A percentile compares a stretch with the other conserved stretches of the same genome.
These are phyloP conservation scores for Aspergillus sojae DNA, from an alignment of 2,329 filamentous ascomycete species.

Conservation along the genomic window DNA sequence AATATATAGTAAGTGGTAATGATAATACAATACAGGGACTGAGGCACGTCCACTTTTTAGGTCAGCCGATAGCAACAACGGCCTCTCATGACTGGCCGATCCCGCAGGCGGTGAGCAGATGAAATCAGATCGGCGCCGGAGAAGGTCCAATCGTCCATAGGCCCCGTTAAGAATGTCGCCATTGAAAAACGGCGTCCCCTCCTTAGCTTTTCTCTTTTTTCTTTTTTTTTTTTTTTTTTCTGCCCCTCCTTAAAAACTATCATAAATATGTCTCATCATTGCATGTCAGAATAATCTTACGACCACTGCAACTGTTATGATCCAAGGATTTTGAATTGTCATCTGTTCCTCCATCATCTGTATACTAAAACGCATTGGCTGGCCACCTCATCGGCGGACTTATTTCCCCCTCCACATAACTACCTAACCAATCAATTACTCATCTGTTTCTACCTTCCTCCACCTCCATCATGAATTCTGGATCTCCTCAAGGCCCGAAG, in stretches of 20 bases:
- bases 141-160: constrained; percentile 1
- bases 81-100: neutral
- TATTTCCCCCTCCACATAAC: neutral
- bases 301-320: neutral
- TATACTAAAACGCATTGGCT: neutral
- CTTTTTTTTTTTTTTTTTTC: constrained; percentile 7
- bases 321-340: neutral
- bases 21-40: neutral
- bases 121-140: constrained; percentile 7
- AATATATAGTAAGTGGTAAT: neutral
- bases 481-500: constrained; percentile 45
- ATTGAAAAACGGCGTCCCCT: constrained; percentile 3
- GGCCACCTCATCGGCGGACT: neutral
- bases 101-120: constrained; percentile 1
- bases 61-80: neutral
- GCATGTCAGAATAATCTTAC: neutral
- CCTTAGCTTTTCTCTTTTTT: constrained; percentile 3
- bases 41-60: neutral
- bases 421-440: neutral
- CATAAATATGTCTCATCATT: neutral
- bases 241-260: neutral
- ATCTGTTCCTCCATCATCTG: neutral
- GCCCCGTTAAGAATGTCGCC: constrained; percentile 1
- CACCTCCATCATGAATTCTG: constrained; percentile 48
- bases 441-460: neutral